Evolutionary conservation across 306 rosid genomes (phyloP).

Genomic region (Castanea mollissima): DNA sequence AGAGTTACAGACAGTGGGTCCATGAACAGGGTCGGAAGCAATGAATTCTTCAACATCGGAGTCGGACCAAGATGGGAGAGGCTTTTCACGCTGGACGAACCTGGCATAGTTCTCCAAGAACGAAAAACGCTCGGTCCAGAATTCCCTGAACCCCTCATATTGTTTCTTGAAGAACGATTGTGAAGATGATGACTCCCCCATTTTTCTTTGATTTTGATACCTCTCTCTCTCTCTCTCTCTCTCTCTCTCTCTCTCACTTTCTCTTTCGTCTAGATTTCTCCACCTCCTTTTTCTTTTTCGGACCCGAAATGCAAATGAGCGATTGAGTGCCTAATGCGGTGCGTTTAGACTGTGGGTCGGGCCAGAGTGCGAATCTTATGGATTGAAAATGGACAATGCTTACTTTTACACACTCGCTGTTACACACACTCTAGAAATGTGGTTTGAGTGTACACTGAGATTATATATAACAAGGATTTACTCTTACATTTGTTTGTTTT

Average conservation of each 20-base stretch:
- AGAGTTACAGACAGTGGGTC: conserved; percentile 48
- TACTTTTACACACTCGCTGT: too few species aligned
- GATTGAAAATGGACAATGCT: too few species aligned
- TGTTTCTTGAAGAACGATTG: conserved; percentile 42
- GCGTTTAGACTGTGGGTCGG: too few species aligned
- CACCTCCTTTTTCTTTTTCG: too few species aligned
- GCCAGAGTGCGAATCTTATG: too few species aligned
- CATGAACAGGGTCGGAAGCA: conserved; percentile 76
- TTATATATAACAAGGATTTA: too few species aligned
- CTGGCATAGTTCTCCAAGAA: conserved; percentile 49
- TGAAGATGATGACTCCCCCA: conserved; percentile 33
- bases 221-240: too few species aligned
- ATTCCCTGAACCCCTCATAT: conserved; percentile 64
- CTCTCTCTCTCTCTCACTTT: neutral
- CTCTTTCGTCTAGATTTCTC: neutral
- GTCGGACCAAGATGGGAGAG: conserved; percentile 61
- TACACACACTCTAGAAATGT: too few species aligned
- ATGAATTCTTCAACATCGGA: conserved; percentile 69
- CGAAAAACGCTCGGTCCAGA: conserved; percentile 65
- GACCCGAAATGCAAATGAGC: too few species aligned
- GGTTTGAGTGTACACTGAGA: too few species aligned
- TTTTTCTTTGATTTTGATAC: conserved; percentile 4
- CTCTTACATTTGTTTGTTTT: too few species aligned
- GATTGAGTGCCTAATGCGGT: too few species aligned
- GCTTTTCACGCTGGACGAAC: conserved; percentile 56